A percentile compares a stretch with the other conserved stretches of the same genome.
These are phyloP conservation scores for Tricholoma sp. DNA, from an alignment of 768 basidiomycete genomes.

Conservation along the genomic window DNA sequence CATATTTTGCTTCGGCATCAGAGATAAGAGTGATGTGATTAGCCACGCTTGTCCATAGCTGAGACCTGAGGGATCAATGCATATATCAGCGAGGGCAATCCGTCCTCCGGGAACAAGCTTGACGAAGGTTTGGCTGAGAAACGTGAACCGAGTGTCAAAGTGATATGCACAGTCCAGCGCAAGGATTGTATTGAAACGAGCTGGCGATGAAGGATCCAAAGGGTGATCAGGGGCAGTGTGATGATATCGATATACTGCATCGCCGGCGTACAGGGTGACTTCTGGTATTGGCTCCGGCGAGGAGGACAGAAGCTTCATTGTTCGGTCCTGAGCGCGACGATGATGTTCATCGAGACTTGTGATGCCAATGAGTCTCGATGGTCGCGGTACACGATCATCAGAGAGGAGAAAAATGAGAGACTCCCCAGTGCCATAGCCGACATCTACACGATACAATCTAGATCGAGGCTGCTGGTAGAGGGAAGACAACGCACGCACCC, in stretches of 20 bases:
- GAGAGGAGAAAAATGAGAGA: constrained; percentile 53
- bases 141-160: constrained; percentile 46
- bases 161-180: constrained; percentile 72
- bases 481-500: constrained; percentile 31
- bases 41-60: constrained; percentile 18
- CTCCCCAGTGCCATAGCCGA: constrained; percentile 67
- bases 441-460: constrained; percentile 35
- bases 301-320: constrained; percentile 23
- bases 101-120: constrained; percentile 45
- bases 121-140: constrained; percentile 45
- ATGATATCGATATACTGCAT: constrained; percentile 44
- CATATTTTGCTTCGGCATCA: constrained; percentile 48
- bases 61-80: constrained; percentile 33
- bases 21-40: constrained; percentile 26
- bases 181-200: constrained; percentile 43
- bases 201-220: constrained; percentile 28
- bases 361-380: constrained; percentile 48
- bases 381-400: constrained; percentile 39
- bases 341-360: constrained; percentile 50
- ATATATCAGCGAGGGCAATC: constrained; percentile 60
- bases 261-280: constrained; percentile 40
- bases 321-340: constrained; percentile 37
- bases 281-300: constrained; percentile 15
- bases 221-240: constrained; percentile 33
- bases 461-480: background rate